Evolutionary conservation across 768 basidiomycete genomes (phyloP), one percentile per base, ranked within the genome.

Genomic region (Scleroderma citrinum): DNA sequence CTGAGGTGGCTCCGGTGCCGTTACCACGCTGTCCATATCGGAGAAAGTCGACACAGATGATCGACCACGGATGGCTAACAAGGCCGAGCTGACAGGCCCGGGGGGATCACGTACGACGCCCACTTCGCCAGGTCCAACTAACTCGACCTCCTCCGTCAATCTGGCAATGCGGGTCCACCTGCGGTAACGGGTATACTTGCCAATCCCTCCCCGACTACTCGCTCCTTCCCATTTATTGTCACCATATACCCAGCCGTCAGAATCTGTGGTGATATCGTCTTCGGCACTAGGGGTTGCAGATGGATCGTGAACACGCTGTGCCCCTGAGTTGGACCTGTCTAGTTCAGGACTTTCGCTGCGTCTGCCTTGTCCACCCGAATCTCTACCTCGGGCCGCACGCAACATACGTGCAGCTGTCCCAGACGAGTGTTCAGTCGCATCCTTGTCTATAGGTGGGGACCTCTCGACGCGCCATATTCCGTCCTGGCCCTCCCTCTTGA

Each of bases 141-240:
- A 64, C 53, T 89, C 82, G 16, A 90, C 72, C 0, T 74, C 78
- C 69, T 94, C 92, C 3, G 71, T 77, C 38, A 92, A 80, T 17
- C 85, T 66, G 2, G 92, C 92, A 30, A 92, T 74, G 43, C 92
- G 83, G 0, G 87, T 86, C 92, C 92, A 95, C 43, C 90, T 75
- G 46, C 92, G 70, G 59, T 82, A 83, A 13, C 92, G 80, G 1
- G 92, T 95, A 64, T 88, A 94, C 83, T 93, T 93, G 64, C 92
- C 87, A 70, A 94, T 78, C 6, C 91, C 90, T 42, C 90, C 89
- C 56, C 83, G 86, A 48, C 72, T 71, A 47, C 81, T 83, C 39
- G 77, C 73, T 17, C 71, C 76, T 61, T 96, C 92, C 93, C 93
- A 97, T 64, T 96, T 95, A 65, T 97, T 97, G 57, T 94, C 93